A percentile compares a stretch with the other conserved stretches of the same genome.
These are phyloP conservation scores for Carex parvula DNA, from an alignment of 176 grass and related monocot species.

Conservation along the genomic window DNA sequence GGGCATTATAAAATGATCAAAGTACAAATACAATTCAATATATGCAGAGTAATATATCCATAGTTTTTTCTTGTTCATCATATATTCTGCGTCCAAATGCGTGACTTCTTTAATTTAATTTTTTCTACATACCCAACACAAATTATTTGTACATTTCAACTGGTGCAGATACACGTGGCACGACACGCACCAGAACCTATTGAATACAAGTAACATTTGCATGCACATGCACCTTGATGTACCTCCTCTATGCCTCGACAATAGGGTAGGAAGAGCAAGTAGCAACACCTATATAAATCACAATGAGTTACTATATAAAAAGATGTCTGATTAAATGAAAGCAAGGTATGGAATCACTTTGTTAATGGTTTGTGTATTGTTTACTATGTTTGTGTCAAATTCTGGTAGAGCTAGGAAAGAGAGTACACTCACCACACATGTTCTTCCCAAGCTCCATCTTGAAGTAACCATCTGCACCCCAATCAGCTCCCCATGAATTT, in stretches of 20 bases:
- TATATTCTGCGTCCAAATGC: neutral
- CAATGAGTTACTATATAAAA: neutral
- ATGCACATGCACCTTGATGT: neutral
- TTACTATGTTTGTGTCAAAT: neutral
- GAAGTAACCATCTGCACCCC: slow-evolving; percentile 89
- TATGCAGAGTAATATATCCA: neutral
- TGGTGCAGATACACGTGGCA: neutral
- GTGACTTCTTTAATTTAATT: slow-evolving; percentile 1
- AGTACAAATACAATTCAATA: neutral
- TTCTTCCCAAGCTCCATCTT: slow-evolving; percentile 99
- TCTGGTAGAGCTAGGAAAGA: neutral
- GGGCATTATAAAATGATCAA: neutral
- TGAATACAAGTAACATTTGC: neutral
- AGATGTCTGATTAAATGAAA: neutral
- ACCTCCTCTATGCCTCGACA: slow-evolving; percentile 33
- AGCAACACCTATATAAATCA: slow-evolving; percentile 53
- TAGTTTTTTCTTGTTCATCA: neutral
- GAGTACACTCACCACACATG: slow-evolving; percentile 90
- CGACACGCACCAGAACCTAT: neutral
- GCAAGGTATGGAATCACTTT: neutral
- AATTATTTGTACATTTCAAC: slow-evolving; percentile 24
- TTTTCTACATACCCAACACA: slow-evolving; percentile 25
- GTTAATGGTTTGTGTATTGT: neutral
- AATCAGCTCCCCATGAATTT: slow-evolving; percentile 93
- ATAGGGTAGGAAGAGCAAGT: slow-evolving; percentile 84